Evolutionary conservation across 2,329 filamentous ascomycete genomes (phyloP).

Genomic region (Colletotrichum gloeosporioides): DNA sequence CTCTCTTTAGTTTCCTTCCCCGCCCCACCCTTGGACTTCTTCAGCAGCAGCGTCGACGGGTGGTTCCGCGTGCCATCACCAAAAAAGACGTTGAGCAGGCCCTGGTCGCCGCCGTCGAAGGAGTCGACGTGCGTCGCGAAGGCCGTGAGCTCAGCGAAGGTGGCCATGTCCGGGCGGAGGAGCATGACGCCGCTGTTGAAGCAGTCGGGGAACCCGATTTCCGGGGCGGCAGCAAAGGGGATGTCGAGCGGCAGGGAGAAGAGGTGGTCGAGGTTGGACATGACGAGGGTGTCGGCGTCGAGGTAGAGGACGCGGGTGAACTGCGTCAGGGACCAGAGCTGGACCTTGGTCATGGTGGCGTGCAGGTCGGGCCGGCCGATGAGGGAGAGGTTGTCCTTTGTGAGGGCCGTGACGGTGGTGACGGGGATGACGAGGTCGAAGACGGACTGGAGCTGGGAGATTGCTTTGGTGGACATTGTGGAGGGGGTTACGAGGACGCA

Average conservation of each 20-base stretch:
- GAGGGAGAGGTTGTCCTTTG: slow-evolving; percentile 61
- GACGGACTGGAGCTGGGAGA: background rate
- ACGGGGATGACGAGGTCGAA: slow-evolving; percentile 21
- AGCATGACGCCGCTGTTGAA: slow-evolving; percentile 76
- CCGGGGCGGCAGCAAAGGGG: slow-evolving; percentile 54
- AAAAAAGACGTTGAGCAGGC: slow-evolving; percentile 73
- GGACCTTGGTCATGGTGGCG: slow-evolving; percentile 73
- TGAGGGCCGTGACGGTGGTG: background rate
- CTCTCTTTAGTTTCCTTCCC: background rate
- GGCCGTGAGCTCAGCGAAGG: slow-evolving; percentile 66
- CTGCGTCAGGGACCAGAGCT: slow-evolving; percentile 70
- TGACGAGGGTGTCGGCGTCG: slow-evolving; percentile 68
- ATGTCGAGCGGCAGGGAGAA: slow-evolving; percentile 65
- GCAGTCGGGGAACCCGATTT: slow-evolving; percentile 75
- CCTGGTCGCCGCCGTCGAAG: slow-evolving; percentile 76
- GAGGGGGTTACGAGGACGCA: slow-evolving; percentile 19
- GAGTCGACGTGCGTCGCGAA: slow-evolving; percentile 70
- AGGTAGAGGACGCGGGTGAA: slow-evolving; percentile 56
- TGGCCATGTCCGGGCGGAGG: slow-evolving; percentile 66
- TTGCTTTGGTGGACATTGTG: slow-evolving; percentile 1
- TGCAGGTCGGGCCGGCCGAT: slow-evolving; percentile 72
- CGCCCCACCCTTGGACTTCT: background rate
- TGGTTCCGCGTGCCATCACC: slow-evolving; percentile 42
- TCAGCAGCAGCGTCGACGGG: slow-evolving; percentile 5
- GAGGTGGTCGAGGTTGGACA: slow-evolving; percentile 71